Evolutionary conservation across 2,329 filamentous ascomycete genomes (phyloP).

Genomic region (Alternaria brassicae): DNA sequence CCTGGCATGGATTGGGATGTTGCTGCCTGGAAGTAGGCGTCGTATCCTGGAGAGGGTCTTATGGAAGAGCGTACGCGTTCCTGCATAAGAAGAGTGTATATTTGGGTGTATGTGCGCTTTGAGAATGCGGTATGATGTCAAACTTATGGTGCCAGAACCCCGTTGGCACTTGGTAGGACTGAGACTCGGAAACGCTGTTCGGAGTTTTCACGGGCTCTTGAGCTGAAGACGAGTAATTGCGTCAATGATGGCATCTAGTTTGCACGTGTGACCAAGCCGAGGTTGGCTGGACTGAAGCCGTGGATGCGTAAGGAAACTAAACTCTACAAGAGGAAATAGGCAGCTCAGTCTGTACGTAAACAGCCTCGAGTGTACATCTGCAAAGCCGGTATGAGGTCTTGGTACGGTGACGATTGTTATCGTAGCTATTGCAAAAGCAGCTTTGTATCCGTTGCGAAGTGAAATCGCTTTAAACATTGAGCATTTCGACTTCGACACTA

Average conservation of each 20-base stretch:
- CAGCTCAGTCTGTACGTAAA: background rate
- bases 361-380: no score
- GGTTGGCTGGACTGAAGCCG: background rate
- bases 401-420: background rate
- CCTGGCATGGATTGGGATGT: background rate
- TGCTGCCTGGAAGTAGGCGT: background rate
- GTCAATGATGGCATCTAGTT: background rate
- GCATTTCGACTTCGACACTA: background rate
- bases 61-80: conserved; percentile 3
- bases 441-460: background rate
- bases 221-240: background rate
- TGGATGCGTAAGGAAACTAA: background rate
- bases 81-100: conserved; percentile 1
- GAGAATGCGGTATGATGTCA: background rate
- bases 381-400: background rate
- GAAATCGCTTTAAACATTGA: background rate
- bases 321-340: background rate
- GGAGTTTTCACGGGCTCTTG: background rate
- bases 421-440: background rate
- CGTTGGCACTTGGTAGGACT: background rate
- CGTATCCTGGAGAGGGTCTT: background rate
- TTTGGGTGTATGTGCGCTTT: background rate
- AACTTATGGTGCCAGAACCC: background rate
- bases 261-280: background rate
- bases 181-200: background rate